phyloP scores from a whole-genome alignment of 179 eudicot genomes.

The Patellifolia procumbens region DNA sequence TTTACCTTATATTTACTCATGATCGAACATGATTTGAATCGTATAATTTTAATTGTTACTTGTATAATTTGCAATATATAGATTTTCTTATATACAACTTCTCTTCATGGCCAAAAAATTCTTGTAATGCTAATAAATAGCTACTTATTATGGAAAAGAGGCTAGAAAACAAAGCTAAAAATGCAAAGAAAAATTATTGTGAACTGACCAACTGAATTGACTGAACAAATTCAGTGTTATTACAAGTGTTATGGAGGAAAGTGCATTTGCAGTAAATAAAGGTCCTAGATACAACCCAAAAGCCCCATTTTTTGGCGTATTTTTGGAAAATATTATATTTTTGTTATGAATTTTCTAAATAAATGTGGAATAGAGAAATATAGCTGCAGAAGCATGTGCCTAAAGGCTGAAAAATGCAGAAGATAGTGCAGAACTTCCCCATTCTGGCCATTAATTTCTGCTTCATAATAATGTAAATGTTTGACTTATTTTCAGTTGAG shows the following conservation, averaged over 20 bases:
- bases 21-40: too few relatives aligned
- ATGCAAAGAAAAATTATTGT: neutral
- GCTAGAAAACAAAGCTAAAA: neutral
- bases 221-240: neutral
- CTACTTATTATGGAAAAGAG: neutral
- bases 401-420: conserved; percentile 33
- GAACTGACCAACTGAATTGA: conserved; percentile 9
- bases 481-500: conserved; percentile 19
- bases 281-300: conserved; percentile 10
- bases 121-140: neutral
- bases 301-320: conserved; percentile 14
- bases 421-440: conserved; percentile 19
- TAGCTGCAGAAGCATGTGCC: conserved; percentile 42
- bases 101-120: too few relatives aligned
- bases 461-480: conserved; percentile 14
- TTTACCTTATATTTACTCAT: too few relatives aligned
- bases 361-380: conserved; percentile 2
- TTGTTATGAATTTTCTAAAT: neutral
- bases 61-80: too few relatives aligned
- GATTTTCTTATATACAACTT: too few relatives aligned
- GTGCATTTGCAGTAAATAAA: conserved; percentile 5
- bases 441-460: conserved; percentile 24
- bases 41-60: too few relatives aligned
- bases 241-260: neutral
- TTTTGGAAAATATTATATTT: neutral